Base-by-base conservation (phyloP, 2,329 filamentous ascomycete genomes). In the Trichoderma oligosporum region DNA sequence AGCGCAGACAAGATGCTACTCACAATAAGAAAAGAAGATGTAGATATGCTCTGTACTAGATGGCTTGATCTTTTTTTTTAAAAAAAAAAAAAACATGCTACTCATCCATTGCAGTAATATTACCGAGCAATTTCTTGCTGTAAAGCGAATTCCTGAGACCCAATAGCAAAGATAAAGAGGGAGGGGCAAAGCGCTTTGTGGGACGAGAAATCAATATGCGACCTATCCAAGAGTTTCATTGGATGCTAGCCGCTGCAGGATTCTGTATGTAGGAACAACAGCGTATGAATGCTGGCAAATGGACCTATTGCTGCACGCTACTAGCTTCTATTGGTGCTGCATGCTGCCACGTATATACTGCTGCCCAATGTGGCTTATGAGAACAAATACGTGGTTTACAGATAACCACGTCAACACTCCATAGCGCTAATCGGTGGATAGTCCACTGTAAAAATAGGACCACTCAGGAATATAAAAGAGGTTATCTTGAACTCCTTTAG, bases 241-340 rank as follows among this genome's bases (percentile, higher is more conserved):
- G 48, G 48, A 42, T 42, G 48, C 48, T 52, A 52, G 48, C 25
- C 42, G 48, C 36, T 41, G 48, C 48, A 52, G 18, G 48, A 12
- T 39, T 27, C 48, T 52, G 48, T 36, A 52, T 52, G 48, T 52
- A 31, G 20, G 48, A 52, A 52, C 48, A 52, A 52, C 48, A 52
- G 36, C 48, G 48, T 36, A 41, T 52, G 48, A 52, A 31, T 52
- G 48, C 48, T 52, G 48, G 36, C 48, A 41, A 52, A 52, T 52
- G 48, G 36, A 52, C 48, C 48, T 52, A 41, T 52, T 52, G 25
- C 36, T 52, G 48, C 36, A 36, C 48, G 48, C 48, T 52, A 52
- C 48, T 41, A 41, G 48, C 16, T 36, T n/a, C 33, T 33, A 52
- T 52, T 52, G 48, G 48, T 24, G 48, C 48, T 25, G 36, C 48